Conservation (phyloP, 108 stramenopile species). For the Discostella stelligeroides region DNA sequence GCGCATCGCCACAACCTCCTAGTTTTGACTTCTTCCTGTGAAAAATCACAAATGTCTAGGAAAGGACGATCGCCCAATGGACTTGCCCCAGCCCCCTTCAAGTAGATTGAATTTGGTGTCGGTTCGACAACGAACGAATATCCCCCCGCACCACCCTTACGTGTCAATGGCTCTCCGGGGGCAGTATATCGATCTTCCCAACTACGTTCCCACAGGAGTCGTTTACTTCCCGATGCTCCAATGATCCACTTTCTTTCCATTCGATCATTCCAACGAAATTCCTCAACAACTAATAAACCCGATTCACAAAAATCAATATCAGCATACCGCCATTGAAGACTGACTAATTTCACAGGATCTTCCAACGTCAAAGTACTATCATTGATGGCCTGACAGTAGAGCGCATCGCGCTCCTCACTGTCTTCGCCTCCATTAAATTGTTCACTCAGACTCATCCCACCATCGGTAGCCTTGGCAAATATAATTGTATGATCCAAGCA, state of each 20-base stretch:
- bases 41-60: slow-evolving; percentile 44
- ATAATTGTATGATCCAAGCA: slow-evolving; percentile 18
- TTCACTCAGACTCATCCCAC: slow-evolving; percentile 33
- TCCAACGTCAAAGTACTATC: slow-evolving; percentile 13
- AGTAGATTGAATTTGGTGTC: slow-evolving; percentile 31
- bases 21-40: slow-evolving; percentile 18
- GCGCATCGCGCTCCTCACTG: slow-evolving; percentile 33
- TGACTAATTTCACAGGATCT: slow-evolving; percentile 25
- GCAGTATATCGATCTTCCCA: slow-evolving; percentile 49
- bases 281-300: slow-evolving; percentile 19
- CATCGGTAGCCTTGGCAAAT: slow-evolving; percentile 36
- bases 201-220: slow-evolving; percentile 35
- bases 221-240: slow-evolving; percentile 12
- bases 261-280: slow-evolving; percentile 49
- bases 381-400: slow-evolving; percentile 30
- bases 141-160: slow-evolving; percentile 29
- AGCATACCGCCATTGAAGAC: slow-evolving; percentile 38
- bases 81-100: slow-evolving; percentile 50
- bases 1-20: slow-evolving; percentile 49
- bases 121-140: slow-evolving; percentile 42
- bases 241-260: slow-evolving; percentile 41
- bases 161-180: slow-evolving; percentile 36
- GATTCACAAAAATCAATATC: slow-evolving; percentile 30
- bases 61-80: slow-evolving; percentile 53
- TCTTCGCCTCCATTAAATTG: slow-evolving; percentile 30